Conservation (phyloP, 2,329 filamentous ascomycete genomes). For the Botrytis squamosa region DNA sequence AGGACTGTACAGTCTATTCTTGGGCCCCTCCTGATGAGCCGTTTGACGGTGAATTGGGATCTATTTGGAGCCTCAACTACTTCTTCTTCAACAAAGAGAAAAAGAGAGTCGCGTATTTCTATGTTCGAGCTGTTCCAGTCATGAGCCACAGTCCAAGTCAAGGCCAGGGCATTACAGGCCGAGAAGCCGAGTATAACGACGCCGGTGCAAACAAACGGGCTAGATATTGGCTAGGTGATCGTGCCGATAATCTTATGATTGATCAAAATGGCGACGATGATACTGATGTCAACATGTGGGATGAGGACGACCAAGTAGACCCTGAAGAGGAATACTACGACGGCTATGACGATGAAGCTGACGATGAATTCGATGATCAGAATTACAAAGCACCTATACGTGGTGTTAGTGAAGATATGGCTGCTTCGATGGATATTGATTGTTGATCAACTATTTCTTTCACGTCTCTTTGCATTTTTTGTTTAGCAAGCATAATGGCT, state of each 20-base stretch:
- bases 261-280: constrained; percentile 44
- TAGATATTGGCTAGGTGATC: constrained; percentile 82
- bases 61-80: constrained; percentile 94
- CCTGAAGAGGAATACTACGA: constrained; percentile 46
- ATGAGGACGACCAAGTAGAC: constrained; percentile 48
- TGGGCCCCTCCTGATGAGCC: constrained; percentile 89
- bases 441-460: constrained; percentile 24
- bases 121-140: constrained; percentile 83
- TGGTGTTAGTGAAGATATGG: constrained; percentile 62
- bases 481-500: not conserved
- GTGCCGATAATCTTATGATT: constrained; percentile 45
- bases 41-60: constrained; percentile 86
- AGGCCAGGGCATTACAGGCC: constrained; percentile 39
- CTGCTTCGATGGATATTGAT: constrained; percentile 61
- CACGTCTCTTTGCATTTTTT: not conserved
- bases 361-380: constrained; percentile 41
- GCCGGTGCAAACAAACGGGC: constrained; percentile 74
- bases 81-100: constrained; percentile 95
- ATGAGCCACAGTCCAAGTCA: constrained; percentile 61
- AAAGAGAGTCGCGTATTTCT: constrained; percentile 92
- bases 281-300: constrained; percentile 41
- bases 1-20: constrained; percentile 84
- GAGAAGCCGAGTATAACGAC: constrained; percentile 39
- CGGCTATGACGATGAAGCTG: constrained; percentile 39
- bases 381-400: constrained; percentile 49